These are phyloP conservation scores for Volvox reticuliferus DNA, from an alignment of 139 green algal species.

Conservation along the genomic window DNA sequence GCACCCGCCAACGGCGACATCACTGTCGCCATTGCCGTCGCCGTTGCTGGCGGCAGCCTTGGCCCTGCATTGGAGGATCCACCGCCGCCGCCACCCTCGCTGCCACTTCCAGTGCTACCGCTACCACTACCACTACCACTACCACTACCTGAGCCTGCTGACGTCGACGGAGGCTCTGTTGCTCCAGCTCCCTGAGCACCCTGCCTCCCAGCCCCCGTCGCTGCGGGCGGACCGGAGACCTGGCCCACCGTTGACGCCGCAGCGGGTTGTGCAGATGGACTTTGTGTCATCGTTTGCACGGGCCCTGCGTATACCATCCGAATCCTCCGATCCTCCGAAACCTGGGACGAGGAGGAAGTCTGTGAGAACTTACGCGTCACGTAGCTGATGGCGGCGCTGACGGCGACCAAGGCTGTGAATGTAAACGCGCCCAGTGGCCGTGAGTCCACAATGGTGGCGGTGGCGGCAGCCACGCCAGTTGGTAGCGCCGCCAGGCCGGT, in stretches of 20 bases:
- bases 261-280: not conserved
- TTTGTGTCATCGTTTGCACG: not conserved
- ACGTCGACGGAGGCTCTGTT: not conserved
- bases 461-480: not conserved
- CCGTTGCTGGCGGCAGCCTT: not conserved
- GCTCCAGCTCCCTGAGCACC: not conserved
- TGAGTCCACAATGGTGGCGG: not conserved
- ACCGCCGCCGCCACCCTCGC: not conserved
- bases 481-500: conserved; percentile 29
- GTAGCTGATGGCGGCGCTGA: not conserved
- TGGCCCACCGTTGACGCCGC: not conserved
- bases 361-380: not conserved
- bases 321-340: not conserved
- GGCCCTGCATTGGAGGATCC: too few relatives aligned
- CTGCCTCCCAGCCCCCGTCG: not conserved
- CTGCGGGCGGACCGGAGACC: not conserved
- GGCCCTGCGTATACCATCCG: conserved; percentile 33
- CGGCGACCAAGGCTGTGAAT: not conserved
- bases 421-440: conserved; percentile 1
- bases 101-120: not conserved
- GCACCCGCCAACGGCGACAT: not conserved
- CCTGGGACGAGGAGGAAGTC: not conserved
- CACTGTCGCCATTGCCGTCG: not conserved
- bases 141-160: not conserved
- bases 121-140: not conserved